These are phyloP conservation scores for Beauveria brongniartii DNA, from an alignment of 2,329 filamentous ascomycete species.

Conservation along the genomic window DNA sequence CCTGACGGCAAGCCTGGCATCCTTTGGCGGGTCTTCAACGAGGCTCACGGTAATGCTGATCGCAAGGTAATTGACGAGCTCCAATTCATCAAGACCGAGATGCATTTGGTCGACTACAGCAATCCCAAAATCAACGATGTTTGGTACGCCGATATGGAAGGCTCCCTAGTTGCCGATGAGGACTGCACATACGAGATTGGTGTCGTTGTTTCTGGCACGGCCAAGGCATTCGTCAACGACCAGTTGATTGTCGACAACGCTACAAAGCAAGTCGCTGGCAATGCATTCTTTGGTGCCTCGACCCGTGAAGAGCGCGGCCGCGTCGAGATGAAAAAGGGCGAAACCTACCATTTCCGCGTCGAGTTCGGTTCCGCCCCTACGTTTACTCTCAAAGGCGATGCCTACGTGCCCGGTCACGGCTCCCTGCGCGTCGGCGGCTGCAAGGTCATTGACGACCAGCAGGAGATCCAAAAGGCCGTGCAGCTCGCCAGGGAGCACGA, in stretches of 20 bases:
- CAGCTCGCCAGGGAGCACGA: conserved; percentile 61
- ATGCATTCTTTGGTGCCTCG: conserved; percentile 57
- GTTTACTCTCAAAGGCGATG: conserved; percentile 43
- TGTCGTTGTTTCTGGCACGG: conserved; percentile 57
- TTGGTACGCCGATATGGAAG: conserved; percentile 56
- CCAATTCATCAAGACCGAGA: conserved; percentile 40
- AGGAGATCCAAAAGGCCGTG: conserved; percentile 58
- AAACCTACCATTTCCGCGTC: conserved; percentile 50
- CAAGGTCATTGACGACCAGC: conserved; percentile 47
- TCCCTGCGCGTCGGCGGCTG: conserved; percentile 55
- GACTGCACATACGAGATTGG: conserved; percentile 56
- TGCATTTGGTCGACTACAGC: conserved; percentile 41
- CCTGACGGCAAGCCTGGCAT: conserved; percentile 48
- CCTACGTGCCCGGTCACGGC: conserved; percentile 47
- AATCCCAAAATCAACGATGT: conserved; percentile 45
- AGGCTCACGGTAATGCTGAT: conserved; percentile 39
- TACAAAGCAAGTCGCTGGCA: conserved; percentile 52
- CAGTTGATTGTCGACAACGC: conserved; percentile 57
- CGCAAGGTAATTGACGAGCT: conserved; percentile 44
- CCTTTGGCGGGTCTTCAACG: conserved; percentile 54
- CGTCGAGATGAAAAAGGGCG: conserved; percentile 49
- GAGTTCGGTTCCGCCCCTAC: conserved; percentile 53
- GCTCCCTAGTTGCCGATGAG: conserved; percentile 50
- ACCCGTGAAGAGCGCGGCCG: conserved; percentile 56
- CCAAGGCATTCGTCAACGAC: conserved; percentile 56